phyloP scores from a whole-genome alignment of 2,329 filamentous ascomycete species.

The Ustulina deusta region DNA sequence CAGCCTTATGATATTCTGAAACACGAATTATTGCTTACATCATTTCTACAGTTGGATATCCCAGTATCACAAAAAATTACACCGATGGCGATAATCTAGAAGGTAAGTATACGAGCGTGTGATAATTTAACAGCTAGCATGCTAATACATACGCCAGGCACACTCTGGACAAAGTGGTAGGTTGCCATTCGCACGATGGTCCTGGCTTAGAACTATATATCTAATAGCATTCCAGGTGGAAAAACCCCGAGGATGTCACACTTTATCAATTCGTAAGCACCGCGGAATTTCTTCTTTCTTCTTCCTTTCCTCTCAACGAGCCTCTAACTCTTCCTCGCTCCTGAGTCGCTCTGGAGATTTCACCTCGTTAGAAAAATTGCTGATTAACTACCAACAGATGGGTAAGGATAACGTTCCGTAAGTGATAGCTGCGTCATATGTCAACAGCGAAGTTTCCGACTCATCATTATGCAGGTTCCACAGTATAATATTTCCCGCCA shows the following conservation, averaged over 20 bases:
- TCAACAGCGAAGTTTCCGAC: not conserved
- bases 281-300: not conserved
- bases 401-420: slow-evolving; percentile 82
- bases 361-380: not conserved
- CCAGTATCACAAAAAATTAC: slow-evolving; percentile 90
- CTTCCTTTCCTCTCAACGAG: too few species aligned
- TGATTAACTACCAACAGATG: not conserved
- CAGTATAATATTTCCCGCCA: slow-evolving; percentile 90
- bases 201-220: not conserved
- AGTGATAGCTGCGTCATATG: not conserved
- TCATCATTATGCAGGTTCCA: slow-evolving; percentile 69
- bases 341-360: too few species aligned
- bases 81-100: slow-evolving; percentile 65
- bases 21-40: not conserved
- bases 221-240: slow-evolving; percentile 72
- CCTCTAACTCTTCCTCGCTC: not conserved
- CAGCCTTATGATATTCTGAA: not conserved
- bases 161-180: slow-evolving; percentile 14
- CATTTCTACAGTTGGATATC: slow-evolving; percentile 76
- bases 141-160: not conserved
- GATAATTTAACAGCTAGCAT: not conserved
- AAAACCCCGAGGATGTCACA: slow-evolving; percentile 85
- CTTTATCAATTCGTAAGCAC: slow-evolving; percentile 79
- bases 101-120: not conserved
- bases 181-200: not conserved